phyloP scores from a whole-genome alignment of 2,329 filamentous ascomycete species.

The Tolypocladium ophioglossoides region DNA sequence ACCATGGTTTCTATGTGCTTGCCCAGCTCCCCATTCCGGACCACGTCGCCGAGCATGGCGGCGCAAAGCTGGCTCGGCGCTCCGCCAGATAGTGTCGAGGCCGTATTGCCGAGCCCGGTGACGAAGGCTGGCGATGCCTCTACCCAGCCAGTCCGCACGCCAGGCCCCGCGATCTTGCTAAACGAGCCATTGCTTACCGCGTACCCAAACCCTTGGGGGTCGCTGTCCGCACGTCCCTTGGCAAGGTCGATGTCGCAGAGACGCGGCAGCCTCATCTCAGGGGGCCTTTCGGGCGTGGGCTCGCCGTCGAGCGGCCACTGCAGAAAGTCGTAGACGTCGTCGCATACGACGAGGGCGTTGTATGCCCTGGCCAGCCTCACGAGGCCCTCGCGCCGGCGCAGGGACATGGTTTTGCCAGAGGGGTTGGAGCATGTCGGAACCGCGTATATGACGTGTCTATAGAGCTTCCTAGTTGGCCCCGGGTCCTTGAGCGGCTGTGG shows the following conservation, averaged over 20 bases:
- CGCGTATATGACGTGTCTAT: constrained; percentile 78
- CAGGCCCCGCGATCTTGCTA: constrained; percentile 76
- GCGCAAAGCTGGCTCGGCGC: constrained; percentile 45
- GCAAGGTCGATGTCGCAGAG: constrained; percentile 68
- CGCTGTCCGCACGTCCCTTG: constrained; percentile 41
- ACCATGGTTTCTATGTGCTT: constrained; percentile 30
- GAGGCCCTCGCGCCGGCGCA: constrained; percentile 54
- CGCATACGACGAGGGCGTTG: constrained; percentile 73
- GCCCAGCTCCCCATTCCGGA: constrained; percentile 32
- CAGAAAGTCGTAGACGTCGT: constrained; percentile 92
- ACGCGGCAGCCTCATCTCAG: constrained; percentile 53
- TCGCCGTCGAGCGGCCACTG: constrained; percentile 53
- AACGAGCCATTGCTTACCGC: constrained; percentile 81
- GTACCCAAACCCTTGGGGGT: constrained; percentile 57
- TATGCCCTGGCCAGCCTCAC: constrained; percentile 67
- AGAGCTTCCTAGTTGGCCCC: constrained; percentile 60
- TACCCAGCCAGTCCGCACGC: constrained; percentile 78
- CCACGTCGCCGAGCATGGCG: constrained; percentile 37
- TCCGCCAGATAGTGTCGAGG: constrained; percentile 45
- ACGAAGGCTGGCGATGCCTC: constrained; percentile 54
- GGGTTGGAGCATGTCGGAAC: constrained; percentile 89
- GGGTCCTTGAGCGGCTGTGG: constrained; percentile 40
- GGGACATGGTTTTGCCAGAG: constrained; percentile 70
- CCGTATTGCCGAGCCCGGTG: constrained; percentile 40
- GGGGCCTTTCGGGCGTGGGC: constrained; percentile 15